Evolutionary conservation across 805 yeast species (phyloP).

Genomic region (Saccharomycopsis fermentans): DNA sequence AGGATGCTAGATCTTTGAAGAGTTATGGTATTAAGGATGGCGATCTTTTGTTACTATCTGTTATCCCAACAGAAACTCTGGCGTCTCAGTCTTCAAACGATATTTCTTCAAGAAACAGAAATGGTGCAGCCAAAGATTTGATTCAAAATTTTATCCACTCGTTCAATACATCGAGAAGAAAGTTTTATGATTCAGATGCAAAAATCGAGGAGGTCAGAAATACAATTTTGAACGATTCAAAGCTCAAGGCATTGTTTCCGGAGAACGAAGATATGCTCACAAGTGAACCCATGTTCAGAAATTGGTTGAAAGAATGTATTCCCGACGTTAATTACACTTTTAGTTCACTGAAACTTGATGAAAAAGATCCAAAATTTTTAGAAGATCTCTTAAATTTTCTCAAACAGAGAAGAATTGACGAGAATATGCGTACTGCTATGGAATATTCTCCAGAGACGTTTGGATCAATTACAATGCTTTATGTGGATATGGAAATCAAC

Average conservation of each 20-base stretch:
- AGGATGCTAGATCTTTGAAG: constrained; percentile 30
- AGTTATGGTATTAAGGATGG: constrained; percentile 42
- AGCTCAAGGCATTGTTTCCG: constrained; percentile 28
- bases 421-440: constrained; percentile 66
- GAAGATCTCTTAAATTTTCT: constrained; percentile 55
- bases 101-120: not conserved
- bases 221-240: constrained; percentile 35
- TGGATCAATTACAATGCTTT: constrained; percentile 74
- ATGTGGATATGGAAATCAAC: constrained; percentile 67
- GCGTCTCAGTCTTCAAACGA: not conserved
- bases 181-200: constrained; percentile 22
- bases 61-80: not conserved
- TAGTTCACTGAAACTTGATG: constrained; percentile 27
- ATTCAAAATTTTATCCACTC: not conserved
- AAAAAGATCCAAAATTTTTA: constrained; percentile 54
- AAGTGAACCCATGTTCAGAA: constrained; percentile 5
- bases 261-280: not conserved
- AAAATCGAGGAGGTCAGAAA: constrained; percentile 41
- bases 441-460: constrained; percentile 89
- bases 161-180: not conserved
- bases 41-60: constrained; percentile 39
- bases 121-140: not conserved
- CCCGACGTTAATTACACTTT: not conserved
- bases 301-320: constrained; percentile 1
- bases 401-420: constrained; percentile 64